These are phyloP conservation scores for Lachancea thermotolerans DNA, from an alignment of 805 yeast species.

Conservation along the genomic window DNA sequence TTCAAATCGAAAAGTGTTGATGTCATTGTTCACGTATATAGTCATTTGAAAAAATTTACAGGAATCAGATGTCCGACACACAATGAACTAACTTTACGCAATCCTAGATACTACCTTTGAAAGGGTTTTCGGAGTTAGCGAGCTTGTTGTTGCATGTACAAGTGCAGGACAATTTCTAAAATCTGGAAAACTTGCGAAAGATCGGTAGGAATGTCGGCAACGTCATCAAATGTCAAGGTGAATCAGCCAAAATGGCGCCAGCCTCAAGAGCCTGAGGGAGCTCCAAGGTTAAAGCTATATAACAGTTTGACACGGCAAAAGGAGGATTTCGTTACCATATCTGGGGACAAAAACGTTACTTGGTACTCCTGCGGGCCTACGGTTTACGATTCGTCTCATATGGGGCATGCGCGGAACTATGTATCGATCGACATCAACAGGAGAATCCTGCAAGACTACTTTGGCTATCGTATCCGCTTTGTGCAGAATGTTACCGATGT, in stretches of 20 bases:
- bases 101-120: too few relatives aligned
- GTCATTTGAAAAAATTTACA: neutral
- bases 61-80: too few relatives aligned
- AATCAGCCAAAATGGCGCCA: constrained; percentile 49
- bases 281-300: constrained; percentile 55
- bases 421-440: constrained; percentile 92
- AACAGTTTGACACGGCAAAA: constrained; percentile 81
- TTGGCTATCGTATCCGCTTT: constrained; percentile 80
- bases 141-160: neutral
- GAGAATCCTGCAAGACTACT: constrained; percentile 81
- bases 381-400: constrained; percentile 90
- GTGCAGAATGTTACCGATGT: constrained; percentile 98
- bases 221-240: constrained; percentile 20
- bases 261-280: constrained; percentile 28
- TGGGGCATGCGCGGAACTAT: constrained; percentile 98
- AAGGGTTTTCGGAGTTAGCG: neutral
- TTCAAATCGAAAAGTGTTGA: neutral
- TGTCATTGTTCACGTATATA: neutral
- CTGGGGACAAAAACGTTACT: constrained; percentile 52
- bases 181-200: too few relatives aligned
- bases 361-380: constrained; percentile 99
- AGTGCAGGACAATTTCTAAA: neutral
- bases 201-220: constrained; percentile 4
- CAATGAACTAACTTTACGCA: too few relatives aligned
- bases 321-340: constrained; percentile 66